phyloP scores from a whole-genome alignment of 2,329 filamentous ascomycete species.

The Fusarium tuaranense region DNA sequence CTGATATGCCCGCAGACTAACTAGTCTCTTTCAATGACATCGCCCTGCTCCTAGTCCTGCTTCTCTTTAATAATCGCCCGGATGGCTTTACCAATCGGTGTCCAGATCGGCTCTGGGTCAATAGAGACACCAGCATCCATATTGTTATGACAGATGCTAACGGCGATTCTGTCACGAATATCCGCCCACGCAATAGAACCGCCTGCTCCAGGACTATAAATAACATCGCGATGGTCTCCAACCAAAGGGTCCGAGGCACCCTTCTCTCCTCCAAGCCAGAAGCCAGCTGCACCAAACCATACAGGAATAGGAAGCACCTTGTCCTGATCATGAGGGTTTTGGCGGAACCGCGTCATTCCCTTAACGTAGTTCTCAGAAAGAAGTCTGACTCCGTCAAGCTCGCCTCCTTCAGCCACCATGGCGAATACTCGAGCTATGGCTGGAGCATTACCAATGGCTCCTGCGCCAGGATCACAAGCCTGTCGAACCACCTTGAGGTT shows the following conservation, averaged over 20 bases:
- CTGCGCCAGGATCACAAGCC: constrained; percentile 6
- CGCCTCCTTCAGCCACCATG: constrained; percentile 9
- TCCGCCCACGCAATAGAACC: constrained; percentile 1
- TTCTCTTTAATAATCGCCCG: background rate
- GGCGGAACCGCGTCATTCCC: background rate
- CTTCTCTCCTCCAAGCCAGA: background rate
- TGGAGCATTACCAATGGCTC: constrained; percentile 4
- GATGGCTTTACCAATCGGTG: background rate
- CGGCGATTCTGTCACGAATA: background rate
- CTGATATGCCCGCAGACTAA: too few species aligned
- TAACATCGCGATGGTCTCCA: background rate
- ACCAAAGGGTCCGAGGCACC: constrained; percentile 1
- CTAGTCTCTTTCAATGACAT: background rate
- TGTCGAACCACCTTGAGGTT: constrained; percentile 11
- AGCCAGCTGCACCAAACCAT: constrained; percentile 2
- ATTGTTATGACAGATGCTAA: constrained; percentile 4
- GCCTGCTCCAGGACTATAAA: constrained; percentile 9
- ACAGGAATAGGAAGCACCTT: constrained; percentile 1
- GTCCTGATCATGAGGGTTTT: background rate
- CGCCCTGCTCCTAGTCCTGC: background rate
- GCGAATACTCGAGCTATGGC: constrained; percentile 15
- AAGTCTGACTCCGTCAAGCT: background rate
- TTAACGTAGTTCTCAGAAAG: background rate
- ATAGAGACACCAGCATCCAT: background rate
- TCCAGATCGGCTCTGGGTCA: background rate